These are phyloP conservation scores for Intubia oerlemansii DNA, from an alignment of 2,329 filamentous ascomycete genomes.

Conservation along the genomic window DNA sequence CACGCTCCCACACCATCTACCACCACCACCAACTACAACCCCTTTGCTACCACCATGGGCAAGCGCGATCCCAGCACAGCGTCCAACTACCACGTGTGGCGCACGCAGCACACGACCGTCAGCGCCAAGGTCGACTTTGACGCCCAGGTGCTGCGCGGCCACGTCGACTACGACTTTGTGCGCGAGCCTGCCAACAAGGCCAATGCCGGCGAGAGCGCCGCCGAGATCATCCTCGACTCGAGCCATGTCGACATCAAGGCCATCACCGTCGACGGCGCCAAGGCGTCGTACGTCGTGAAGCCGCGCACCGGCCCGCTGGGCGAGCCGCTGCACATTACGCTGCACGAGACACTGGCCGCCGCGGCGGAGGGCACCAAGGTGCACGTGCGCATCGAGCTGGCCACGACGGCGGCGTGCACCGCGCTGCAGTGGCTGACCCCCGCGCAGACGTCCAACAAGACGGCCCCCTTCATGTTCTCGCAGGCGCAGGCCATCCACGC, in stretches of 20 bases:
- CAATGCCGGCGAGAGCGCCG: conserved; percentile 32
- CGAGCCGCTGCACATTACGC: conserved; percentile 43
- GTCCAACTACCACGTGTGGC: conserved; percentile 79
- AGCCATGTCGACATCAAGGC: conserved; percentile 53
- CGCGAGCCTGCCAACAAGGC: conserved; percentile 34
- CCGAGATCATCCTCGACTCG: conserved; percentile 71
- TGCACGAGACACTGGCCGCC: conserved; percentile 32
- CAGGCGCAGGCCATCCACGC: conserved; percentile 96
- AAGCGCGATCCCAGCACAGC: conserved; percentile 69
- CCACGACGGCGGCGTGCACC: conserved; percentile 75
- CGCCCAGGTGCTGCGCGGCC: conserved; percentile 53
- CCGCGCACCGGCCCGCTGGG: conserved; percentile 54
- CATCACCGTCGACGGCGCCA: conserved; percentile 34
- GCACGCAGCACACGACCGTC: conserved; percentile 63
- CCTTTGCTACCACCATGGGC: conserved; percentile 3
- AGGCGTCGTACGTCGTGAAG: conserved; percentile 21
- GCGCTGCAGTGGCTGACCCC: conserved; percentile 91
- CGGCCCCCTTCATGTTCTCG: conserved; percentile 93
- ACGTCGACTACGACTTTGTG: conserved; percentile 55
- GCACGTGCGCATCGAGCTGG: conserved; percentile 41
- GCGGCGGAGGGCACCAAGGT: conserved; percentile 29
- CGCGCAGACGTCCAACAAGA: conserved; percentile 85
- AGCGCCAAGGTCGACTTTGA: conserved; percentile 72
- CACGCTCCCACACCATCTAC: not conserved
- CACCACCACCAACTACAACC: conserved; percentile 2